Percentiles rank a stretch among this genome's conserved stretches.
Conservation (phyloP, 2,329 filamentous ascomycete genomes). For the Colletotrichum paranaense region DNA sequence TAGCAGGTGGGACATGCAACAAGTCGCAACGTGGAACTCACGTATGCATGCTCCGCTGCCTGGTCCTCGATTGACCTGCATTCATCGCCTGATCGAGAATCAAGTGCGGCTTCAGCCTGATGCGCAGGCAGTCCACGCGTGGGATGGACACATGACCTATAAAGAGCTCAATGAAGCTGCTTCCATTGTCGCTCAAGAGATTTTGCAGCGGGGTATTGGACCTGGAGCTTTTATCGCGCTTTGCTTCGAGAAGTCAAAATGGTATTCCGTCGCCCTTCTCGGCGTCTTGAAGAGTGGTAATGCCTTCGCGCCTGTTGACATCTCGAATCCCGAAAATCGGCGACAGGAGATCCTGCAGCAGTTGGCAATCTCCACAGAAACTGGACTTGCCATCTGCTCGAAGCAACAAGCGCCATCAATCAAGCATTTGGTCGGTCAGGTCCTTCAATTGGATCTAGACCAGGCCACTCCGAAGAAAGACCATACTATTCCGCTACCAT, state of each 20-base stretch:
- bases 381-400: slow-evolving; percentile 7
- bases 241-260: slow-evolving; percentile 43
- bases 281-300: slow-evolving; percentile 46
- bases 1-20: neutral
- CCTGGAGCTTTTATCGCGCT: slow-evolving; percentile 39
- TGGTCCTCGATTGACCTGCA: neutral
- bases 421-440: neutral
- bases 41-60: accelerated
- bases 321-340: neutral
- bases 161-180: slow-evolving; percentile 18
- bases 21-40: neutral
- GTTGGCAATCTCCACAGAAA: neutral
- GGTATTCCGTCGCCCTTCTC: slow-evolving; percentile 42
- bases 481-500: neutral
- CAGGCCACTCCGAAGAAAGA: neutral
- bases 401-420: neutral
- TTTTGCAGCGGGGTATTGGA: slow-evolving; percentile 36
- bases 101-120: slow-evolving; percentile 23
- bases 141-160: slow-evolving; percentile 34
- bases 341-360: slow-evolving; percentile 17
- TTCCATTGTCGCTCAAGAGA: neutral
- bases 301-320: slow-evolving; percentile 44
- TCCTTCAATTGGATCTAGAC: neutral
- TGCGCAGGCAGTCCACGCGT: slow-evolving; percentile 37
- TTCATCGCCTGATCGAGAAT: slow-evolving; percentile 39